Evolutionary conservation across 2,329 filamentous ascomycete genomes (phyloP), one percentile per base, ranked within the genome.

Genomic region (Exophiala spinifera): DNA sequence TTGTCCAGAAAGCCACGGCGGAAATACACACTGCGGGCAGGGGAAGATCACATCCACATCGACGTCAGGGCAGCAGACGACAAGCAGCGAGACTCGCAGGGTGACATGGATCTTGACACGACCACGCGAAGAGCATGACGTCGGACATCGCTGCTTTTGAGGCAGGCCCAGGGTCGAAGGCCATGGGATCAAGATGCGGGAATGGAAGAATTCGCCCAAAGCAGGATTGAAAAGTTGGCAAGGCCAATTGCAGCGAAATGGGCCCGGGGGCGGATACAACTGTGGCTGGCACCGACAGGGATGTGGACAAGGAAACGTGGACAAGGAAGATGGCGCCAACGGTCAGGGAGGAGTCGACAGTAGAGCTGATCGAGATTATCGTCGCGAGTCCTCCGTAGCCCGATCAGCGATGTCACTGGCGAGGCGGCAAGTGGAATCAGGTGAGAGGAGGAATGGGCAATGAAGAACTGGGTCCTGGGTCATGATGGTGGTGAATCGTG

Each of bases 141-240:
- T 61, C 34, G 45, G 21, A 36, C 49, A 51, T 54, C 42, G 61
- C 61, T 62, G 61, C 61, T 63, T 62, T 62, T 53, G 46, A 49
- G 21, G 45, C 25, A 42, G 19, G n/a, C n/a, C 37, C 19, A 21
- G 50, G 11, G 17, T 23, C 3, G 15, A 25, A 49, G 46, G 48
- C 44, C 46, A 49, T 51, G 56, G 48, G 48, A 46, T 31, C 3
- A 33, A 40, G 28, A 25, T 25, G 33, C 28, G 15, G 33, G 17
- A 31, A 31, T 37, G 49, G 46, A 20, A 14, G 23, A 39, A 15
- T 34, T 19, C 21, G 7, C 25, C 17, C 15, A 47, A 43, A 23
- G 37, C 25, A 49, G 17, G 36, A 23, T 25, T 49, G 36, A 36
- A 23, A 49, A 34, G 44, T 23, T 21, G 37, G 36, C 23, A 8